Conservation (phyloP, 805 yeast genomes). For the Yamadazyma olivae region DNA sequence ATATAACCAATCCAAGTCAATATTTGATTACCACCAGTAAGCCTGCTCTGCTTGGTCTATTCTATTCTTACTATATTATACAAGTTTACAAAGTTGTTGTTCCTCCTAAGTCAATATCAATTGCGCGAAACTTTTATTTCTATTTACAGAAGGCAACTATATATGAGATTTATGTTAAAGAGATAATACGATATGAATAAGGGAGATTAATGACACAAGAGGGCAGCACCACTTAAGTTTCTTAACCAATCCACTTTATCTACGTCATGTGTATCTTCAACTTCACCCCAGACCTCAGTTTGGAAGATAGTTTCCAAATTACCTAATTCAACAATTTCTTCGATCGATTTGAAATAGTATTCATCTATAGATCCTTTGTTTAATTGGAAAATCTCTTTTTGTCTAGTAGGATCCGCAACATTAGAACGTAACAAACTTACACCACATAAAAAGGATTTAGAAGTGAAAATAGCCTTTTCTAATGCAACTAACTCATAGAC, state of each 20-base stretch:
- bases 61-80: too few species aligned
- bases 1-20: too few species aligned
- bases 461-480: conserved; percentile 82
- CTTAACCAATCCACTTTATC: conserved; percentile 86
- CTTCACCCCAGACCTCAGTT: conserved; percentile 95
- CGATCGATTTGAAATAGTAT: conserved; percentile 45
- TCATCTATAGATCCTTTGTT: conserved; percentile 28
- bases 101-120: too few species aligned
- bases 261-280: conserved; percentile 98
- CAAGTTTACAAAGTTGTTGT: too few species aligned
- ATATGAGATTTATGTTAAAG: too few species aligned
- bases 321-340: conserved; percentile 73
- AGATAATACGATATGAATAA: too few species aligned
- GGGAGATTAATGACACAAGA: conserved; percentile 30
- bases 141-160: too few species aligned
- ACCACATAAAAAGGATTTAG: conserved; percentile 86
- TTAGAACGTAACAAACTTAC: conserved; percentile 57
- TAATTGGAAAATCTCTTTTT: conserved; percentile 28
- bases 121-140: too few species aligned
- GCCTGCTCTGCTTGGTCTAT: too few species aligned
- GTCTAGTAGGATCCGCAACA: conserved; percentile 17
- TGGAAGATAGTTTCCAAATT: conserved; percentile 82
- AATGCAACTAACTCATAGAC: conserved; percentile 82
- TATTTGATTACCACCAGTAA: too few species aligned
- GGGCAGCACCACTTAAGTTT: conserved; percentile 74